phyloP scores from a whole-genome alignment of 345 rosid species.

The Pelargonium nanum region DNA sequence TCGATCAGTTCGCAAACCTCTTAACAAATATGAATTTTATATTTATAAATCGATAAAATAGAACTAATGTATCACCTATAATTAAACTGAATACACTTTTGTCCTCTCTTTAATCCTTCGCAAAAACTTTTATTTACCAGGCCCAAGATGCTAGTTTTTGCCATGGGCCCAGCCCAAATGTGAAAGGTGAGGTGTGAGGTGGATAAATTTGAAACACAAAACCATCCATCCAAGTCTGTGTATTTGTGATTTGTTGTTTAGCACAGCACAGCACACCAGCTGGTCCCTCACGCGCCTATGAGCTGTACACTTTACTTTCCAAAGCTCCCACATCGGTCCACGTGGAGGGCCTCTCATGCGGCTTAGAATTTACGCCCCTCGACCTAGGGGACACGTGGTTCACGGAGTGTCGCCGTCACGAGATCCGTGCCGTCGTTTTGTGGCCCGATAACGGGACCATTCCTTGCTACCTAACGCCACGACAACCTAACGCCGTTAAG shows the following conservation, averaged over 20 bases:
- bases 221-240: neutral
- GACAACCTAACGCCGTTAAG: conserved; percentile 25
- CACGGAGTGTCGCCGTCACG: conserved; percentile 13
- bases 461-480: conserved; percentile 31
- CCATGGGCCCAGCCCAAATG: too few species aligned
- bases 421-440: conserved; percentile 32
- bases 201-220: neutral
- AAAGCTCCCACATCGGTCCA: conserved; percentile 10
- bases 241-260: conserved; percentile 6
- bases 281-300: too few species aligned
- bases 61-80: too few species aligned
- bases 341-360: conserved; percentile 16
- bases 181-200: neutral
- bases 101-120: too few species aligned
- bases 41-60: too few species aligned
- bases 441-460: conserved; percentile 9
- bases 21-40: too few species aligned
- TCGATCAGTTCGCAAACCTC: too few species aligned
- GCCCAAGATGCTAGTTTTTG: too few species aligned
- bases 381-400: conserved; percentile 16
- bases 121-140: too few species aligned
- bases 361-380: conserved; percentile 3
- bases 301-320: conserved; percentile 18
- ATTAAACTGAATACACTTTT: too few species aligned
- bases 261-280: neutral